Conservation (phyloP, 768 basidiomycete species). For the Lactarius indigo region DNA sequence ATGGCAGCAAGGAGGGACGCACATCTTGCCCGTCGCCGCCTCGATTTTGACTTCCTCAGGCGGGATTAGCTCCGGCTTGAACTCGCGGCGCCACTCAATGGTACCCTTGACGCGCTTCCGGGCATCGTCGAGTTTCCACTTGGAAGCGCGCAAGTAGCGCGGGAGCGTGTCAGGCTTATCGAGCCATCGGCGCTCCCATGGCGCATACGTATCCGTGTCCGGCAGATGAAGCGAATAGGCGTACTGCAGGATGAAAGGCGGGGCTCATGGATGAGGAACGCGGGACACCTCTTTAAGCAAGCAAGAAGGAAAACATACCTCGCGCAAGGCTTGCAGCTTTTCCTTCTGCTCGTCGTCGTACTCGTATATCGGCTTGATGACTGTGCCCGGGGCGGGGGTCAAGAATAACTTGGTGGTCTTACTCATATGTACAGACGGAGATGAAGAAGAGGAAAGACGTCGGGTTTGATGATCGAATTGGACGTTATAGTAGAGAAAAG, state of each 20-base stretch:
- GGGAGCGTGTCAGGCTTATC: constrained; percentile 60
- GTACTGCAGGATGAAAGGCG: constrained; percentile 44
- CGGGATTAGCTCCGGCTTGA: constrained; percentile 76
- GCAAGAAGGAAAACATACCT: constrained; percentile 43
- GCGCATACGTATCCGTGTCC: constrained; percentile 61
- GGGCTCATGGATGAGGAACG: background rate
- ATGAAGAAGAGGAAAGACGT: background rate
- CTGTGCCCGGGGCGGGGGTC: constrained; percentile 49
- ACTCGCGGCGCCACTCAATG: constrained; percentile 82
- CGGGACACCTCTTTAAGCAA: background rate
- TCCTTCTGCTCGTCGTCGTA: constrained; percentile 63
- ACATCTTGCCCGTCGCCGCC: constrained; percentile 88
- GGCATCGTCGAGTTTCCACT: constrained; percentile 76
- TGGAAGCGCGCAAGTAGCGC: constrained; percentile 82
- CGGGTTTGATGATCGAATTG: background rate
- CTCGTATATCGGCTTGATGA: constrained; percentile 49
- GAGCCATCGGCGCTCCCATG: constrained; percentile 80
- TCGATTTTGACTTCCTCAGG: constrained; percentile 80
- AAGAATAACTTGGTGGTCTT: constrained; percentile 50
- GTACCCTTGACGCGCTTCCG: constrained; percentile 76
- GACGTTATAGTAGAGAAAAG: background rate
- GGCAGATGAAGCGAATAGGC: constrained; percentile 63
- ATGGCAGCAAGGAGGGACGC: constrained; percentile 27
- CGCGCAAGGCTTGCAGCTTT: constrained; percentile 56
- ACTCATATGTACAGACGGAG: constrained; percentile 32